These are phyloP conservation scores for Eucalyptus sp. DNA, from an alignment of 345 rosid species.

Conservation along the genomic window DNA sequence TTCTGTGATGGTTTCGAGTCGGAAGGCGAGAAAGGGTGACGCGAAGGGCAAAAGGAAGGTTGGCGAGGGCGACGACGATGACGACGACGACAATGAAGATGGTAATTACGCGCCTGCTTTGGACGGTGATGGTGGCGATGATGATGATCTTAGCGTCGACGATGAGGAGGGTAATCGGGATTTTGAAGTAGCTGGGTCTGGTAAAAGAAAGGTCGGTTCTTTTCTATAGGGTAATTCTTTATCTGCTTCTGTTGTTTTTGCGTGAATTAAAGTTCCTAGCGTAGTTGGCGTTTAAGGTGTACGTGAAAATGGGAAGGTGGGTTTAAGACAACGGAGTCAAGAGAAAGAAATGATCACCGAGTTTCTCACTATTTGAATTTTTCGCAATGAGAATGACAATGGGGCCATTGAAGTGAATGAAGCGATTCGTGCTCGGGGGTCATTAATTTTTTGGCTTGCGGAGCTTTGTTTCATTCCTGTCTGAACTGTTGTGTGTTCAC, in stretches of 20 bases:
- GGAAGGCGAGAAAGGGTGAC: neutral
- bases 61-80: neutral
- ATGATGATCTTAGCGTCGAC: neutral
- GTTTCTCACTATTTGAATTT: neutral
- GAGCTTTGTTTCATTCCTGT: neutral
- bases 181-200: conserved; percentile 10
- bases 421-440: neutral
- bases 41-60: conserved; percentile 33
- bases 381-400: neutral
- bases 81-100: conserved; percentile 13
- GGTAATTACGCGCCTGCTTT: conserved; percentile 44
- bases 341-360: neutral
- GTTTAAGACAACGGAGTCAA: neutral
- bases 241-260: neutral
- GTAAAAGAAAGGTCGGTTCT: neutral
- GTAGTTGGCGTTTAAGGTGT: neutral
- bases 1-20: conserved; percentile 22
- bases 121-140: conserved; percentile 4
- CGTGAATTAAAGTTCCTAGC: neutral
- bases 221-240: neutral
- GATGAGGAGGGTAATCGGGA: conserved; percentile 12
- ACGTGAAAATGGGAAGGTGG: neutral
- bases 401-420: neutral
- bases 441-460: neutral
- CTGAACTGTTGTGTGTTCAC: neutral